Base-by-base conservation (phyloP, 306 rosid genomes). In the Mimosa pudica region DNA sequence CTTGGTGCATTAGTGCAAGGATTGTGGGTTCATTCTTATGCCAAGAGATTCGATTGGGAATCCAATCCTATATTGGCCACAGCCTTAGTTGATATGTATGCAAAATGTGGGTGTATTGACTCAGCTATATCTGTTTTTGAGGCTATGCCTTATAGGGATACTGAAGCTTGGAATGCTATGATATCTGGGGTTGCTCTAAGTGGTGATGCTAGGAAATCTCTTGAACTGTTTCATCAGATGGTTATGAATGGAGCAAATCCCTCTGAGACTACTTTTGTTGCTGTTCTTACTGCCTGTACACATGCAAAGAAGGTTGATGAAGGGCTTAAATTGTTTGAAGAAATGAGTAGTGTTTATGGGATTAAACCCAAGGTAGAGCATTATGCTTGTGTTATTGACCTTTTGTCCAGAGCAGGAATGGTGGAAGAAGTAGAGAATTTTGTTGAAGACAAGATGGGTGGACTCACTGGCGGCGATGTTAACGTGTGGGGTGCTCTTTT, bases 401-500 rank as follows among this genome's bases (percentile, higher is more conserved):
- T 70, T 46, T 46, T 70, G 57, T 70, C 74, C 57, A 70, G 57
- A 70, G 55, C 74, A 45, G 74, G 74, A 7, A 70, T 70, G 74
- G 57, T 70, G 57, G 57, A 70, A 51, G 74, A 70, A 70, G 74
- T 57, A 54, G 98, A 90, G 86, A 88, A 77, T 70, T 90, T 92
- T 80, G 20, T 89, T n/a, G 94, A 89, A 84, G 86, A 90, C 77
- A 94, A 86, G 83, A 92, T 90, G 94, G 92, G 88, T 77, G 93
- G 94, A 66, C 66, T 89, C n/a, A 78, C 65, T 1, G 86, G 80
- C 17, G 83, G 83, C 7, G 94, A 90, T 78, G 91, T 85, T 60
- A 90, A 92, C 44, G 91, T 87, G 58, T 94, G 92, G 97, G 98
- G 97, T 71, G 90, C 98, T 10, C 82, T 91, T 49, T 81, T 86